phyloP scores from a whole-genome alignment of 495 filamentous ascomycete species.

The Elaphomyces granulatus region DNA sequence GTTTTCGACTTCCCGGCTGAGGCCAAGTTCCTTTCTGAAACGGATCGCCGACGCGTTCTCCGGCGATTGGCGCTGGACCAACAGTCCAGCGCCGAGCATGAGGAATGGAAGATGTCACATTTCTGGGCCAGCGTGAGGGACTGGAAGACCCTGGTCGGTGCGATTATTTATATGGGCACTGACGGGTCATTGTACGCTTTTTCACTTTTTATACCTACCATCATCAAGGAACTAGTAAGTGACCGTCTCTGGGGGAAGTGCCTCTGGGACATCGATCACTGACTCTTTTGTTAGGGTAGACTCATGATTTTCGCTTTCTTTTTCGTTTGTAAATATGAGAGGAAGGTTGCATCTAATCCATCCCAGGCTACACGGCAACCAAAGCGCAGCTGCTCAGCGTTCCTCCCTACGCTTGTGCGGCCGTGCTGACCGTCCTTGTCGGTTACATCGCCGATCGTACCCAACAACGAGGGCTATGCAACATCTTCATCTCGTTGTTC shows the following conservation, averaged over 20 bases:
- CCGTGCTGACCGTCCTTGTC: slow-evolving; percentile 57
- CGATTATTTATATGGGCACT: slow-evolving; percentile 65
- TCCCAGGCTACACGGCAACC: slow-evolving; percentile 49
- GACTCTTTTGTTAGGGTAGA: too few species aligned
- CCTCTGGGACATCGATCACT: too few species aligned
- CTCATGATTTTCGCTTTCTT: too few species aligned
- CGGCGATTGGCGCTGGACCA: slow-evolving; percentile 59
- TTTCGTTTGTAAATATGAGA: too few species aligned
- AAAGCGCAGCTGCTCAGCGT: slow-evolving; percentile 71
- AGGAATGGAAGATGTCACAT: slow-evolving; percentile 62
- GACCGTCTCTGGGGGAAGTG: not conserved
- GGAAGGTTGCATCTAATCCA: slow-evolving; percentile 11
- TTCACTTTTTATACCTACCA: slow-evolving; percentile 77
- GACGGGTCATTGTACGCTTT: slow-evolving; percentile 71
- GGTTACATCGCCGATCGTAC: slow-evolving; percentile 75
- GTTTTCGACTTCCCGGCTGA: slow-evolving; percentile 83
- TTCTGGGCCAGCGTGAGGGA: slow-evolving; percentile 65
- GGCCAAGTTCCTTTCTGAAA: slow-evolving; percentile 58
- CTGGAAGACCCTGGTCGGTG: slow-evolving; percentile 75
- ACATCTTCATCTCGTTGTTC: slow-evolving; percentile 54
- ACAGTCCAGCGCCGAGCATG: slow-evolving; percentile 65
- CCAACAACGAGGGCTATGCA: slow-evolving; percentile 63
- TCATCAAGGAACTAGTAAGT: slow-evolving; percentile 47
- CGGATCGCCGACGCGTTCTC: slow-evolving; percentile 60
- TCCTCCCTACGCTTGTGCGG: slow-evolving; percentile 77